Evolutionary conservation across 2,329 filamentous ascomycete genomes (phyloP).

Genomic region (Bipolaris gigantea): DNA sequence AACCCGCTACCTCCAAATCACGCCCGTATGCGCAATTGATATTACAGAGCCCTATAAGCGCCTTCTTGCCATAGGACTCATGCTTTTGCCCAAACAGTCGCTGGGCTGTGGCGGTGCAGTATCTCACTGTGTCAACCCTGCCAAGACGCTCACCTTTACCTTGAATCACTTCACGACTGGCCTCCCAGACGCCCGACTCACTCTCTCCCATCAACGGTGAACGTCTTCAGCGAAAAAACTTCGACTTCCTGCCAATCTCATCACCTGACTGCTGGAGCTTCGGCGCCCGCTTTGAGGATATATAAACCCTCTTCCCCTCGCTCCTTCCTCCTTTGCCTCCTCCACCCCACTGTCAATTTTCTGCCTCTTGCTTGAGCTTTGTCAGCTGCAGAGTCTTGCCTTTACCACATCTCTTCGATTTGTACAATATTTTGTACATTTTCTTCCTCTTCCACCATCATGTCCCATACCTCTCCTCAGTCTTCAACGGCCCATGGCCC

Average conservation of each 20-base stretch:
- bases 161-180: conserved; percentile 3
- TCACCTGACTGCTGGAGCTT: conserved; percentile 11
- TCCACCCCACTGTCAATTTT: conserved; percentile 14
- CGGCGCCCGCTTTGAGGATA: background rate
- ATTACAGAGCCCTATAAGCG: conserved; percentile 25
- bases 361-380: conserved; percentile 22
- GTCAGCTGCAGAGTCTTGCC: conserved; percentile 15
- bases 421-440: conserved; percentile 8
- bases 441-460: conserved; percentile 17
- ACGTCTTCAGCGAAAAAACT: conserved; percentile 10
- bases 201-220: conserved; percentile 17
- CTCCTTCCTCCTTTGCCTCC: conserved; percentile 19
- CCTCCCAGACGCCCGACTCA: background rate
- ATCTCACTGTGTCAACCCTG: background rate
- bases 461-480: conserved; percentile 32
- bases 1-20: conserved; percentile 7
- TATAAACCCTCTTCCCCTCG: conserved; percentile 17
- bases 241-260: conserved; percentile 10
- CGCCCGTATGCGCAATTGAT: conserved; percentile 6
- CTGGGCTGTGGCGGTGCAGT: conserved; percentile 5
- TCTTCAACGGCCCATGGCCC: conserved; percentile 26
- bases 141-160: conserved; percentile 2
- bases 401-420: conserved; percentile 19
- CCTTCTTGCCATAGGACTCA: conserved; percentile 18
- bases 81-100: background rate